phyloP scores from a whole-genome alignment of 2,329 filamentous ascomycete species.

The Ophiobolus disseminans region DNA sequence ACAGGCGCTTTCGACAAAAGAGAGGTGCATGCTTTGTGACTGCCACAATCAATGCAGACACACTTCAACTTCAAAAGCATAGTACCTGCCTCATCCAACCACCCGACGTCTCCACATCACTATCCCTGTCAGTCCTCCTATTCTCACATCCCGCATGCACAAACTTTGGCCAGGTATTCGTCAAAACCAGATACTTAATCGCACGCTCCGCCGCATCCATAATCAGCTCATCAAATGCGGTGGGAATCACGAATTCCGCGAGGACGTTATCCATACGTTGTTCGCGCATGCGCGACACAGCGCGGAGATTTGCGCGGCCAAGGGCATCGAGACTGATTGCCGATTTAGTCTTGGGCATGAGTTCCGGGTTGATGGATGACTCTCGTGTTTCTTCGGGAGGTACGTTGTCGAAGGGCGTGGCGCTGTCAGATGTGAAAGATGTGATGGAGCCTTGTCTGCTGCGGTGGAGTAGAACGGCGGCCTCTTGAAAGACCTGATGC shows the following conservation, averaged over 20 bases:
- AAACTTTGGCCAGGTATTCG: constrained; percentile 48
- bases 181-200: constrained; percentile 47
- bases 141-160: constrained; percentile 35
- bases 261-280: constrained; percentile 25
- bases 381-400: constrained; percentile 13
- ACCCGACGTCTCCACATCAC: constrained; percentile 20
- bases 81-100: constrained; percentile 14
- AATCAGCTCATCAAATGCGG: constrained; percentile 33
- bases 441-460: constrained; percentile 23
- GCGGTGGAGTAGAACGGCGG: constrained; percentile 30
- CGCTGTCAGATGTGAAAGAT: constrained; percentile 26
- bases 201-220: constrained; percentile 42
- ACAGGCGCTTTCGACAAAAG: too few species aligned
- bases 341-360: constrained; percentile 21
- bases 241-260: constrained; percentile 28
- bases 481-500: constrained; percentile 32
- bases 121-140: constrained; percentile 23
- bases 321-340: constrained; percentile 34
- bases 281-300: constrained; percentile 30
- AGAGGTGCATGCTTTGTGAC: too few species aligned
- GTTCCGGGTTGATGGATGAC: constrained; percentile 22
- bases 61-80: constrained; percentile 5
- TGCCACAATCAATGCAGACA: too few species aligned
- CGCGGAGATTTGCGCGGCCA: constrained; percentile 38
- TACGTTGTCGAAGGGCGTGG: constrained; percentile 39